Evolutionary conservation across 2,329 filamentous ascomycete species (phyloP).

Genomic region (Trichophaea hybrida): DNA sequence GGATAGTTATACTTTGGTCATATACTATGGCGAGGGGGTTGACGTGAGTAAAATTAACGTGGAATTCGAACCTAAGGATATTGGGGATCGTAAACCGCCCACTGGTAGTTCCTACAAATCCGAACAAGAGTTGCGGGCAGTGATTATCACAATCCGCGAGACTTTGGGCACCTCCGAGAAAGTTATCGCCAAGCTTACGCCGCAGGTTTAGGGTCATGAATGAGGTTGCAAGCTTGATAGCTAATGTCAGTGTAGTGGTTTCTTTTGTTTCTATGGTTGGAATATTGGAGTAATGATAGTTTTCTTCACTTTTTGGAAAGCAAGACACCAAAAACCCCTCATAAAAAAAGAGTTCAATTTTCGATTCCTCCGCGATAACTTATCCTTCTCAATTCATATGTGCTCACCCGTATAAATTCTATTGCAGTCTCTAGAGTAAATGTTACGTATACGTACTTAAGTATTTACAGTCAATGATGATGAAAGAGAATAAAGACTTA

Average conservation of each 20-base stretch:
- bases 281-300: neutral
- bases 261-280: neutral
- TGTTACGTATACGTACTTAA: too few species aligned
- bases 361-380: too few species aligned
- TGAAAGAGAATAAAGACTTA: too few species aligned
- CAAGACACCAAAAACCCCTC: too few species aligned
- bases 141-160: neutral
- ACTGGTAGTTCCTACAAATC: neutral
- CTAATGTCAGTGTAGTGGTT: neutral
- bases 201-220: neutral
- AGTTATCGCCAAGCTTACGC: neutral
- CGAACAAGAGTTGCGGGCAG: neutral
- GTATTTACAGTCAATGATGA: too few species aligned
- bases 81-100: neutral
- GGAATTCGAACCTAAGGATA: neutral
- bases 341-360: too few species aligned
- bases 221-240: neutral
- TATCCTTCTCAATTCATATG: too few species aligned
- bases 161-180: neutral
- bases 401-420: too few species aligned
- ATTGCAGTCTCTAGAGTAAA: too few species aligned
- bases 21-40: conserved; percentile 11
- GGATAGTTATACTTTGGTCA: conserved; percentile 10
- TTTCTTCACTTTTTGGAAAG: neutral
- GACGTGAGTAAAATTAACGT: conserved; percentile 3